A percentile compares a stretch with the other conserved stretches of the same genome.
phyloP scores from a whole-genome alignment of 805 yeast species.

The Kazachstania martiniae region DNA sequence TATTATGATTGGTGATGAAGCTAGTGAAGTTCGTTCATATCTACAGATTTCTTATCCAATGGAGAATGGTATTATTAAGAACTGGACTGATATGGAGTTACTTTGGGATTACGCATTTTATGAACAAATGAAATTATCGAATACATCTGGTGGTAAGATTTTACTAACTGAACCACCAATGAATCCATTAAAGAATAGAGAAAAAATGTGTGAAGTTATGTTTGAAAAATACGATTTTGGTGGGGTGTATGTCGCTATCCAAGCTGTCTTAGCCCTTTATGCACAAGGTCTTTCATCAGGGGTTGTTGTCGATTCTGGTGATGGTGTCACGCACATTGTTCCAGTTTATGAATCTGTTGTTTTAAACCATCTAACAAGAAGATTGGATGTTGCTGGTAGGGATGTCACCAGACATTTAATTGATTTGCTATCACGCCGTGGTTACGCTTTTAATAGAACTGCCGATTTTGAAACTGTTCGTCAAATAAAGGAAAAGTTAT shows the following conservation, averaged over 20 bases:
- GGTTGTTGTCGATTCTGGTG: constrained; percentile 97
- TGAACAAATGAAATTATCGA: constrained; percentile 74
- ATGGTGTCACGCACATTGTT: constrained; percentile 86
- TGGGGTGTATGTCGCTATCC: constrained; percentile 92
- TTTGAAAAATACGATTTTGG: constrained; percentile 86
- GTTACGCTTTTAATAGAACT: constrained; percentile 95
- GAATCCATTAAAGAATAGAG: constrained; percentile 89
- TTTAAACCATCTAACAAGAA: constrained; percentile 82
- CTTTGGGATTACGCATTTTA: constrained; percentile 96
- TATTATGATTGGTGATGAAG: constrained; percentile 97
- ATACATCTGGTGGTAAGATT: constrained; percentile 67
- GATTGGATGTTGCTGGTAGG: constrained; percentile 95
- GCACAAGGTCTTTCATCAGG: constrained; percentile 97
- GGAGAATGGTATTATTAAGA: constrained; percentile 96
- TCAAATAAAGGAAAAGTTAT: constrained; percentile 90
- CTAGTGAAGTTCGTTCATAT: constrained; percentile 79
- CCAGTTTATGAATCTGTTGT: constrained; percentile 97
- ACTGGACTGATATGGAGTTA: constrained; percentile 98
- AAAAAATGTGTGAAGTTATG: constrained; percentile 89
- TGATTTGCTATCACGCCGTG: constrained; percentile 83
- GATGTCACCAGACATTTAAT: constrained; percentile 96
- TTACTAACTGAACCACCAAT: constrained; percentile 95
- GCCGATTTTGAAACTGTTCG: constrained; percentile 98
- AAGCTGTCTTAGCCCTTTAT: constrained; percentile 94
- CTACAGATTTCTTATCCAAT: constrained; percentile 93